Base-by-base conservation (phyloP, 2,329 filamentous ascomycete genomes). In the Pestalotiopsis sp. region DNA sequence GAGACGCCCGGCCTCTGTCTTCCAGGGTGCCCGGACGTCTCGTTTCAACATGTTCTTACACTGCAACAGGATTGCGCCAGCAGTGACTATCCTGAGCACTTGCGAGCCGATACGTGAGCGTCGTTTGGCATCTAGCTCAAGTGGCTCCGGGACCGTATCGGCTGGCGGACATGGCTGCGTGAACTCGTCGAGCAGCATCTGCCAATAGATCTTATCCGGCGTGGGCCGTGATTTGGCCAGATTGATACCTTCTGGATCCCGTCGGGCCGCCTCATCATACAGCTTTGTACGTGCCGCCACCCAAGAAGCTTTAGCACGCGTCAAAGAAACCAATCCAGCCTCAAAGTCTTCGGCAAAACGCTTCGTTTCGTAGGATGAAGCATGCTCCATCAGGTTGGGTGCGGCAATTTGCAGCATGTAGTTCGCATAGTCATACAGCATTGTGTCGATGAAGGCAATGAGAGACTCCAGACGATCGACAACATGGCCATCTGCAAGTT, bases 1-100 rank as follows among this genome's bases (percentile, higher is more conserved):
- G 72, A 95, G 88, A n/a, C 92, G 89, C 2, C 84, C 83, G 0
- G 92, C 91, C 79, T 95, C 91, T 27, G 85, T 88, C 79, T 91
- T 93, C 93, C 93, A 96, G 23, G 91, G 89, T 13, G 88, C 87
- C 59, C 93, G 89, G 3, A 94, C 92, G 75, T 95, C 93, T 17
- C 93, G 89, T 80, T 94, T 95, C 39, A 96, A 86, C 7, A 95
- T 84, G 73, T 94, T 95, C 82, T 96, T 96, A 79, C 91, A 92
- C 65, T 94, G 93, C 14, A 95, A 82, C 36, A 95, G 82, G 62
- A 95, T 91, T 0, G 92, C 91, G 1, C 91, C 92, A 3, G 92
- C 88, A 1, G 92, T 92, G 25, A 93, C 88, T 73, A 95, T 91
- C 59, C 89, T 87, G 60, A 91, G 80, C 0, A 89, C 84, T 68